A percentile compares a stretch with the other conserved stretches of the same genome.
Conservation (phyloP, 805 yeast genomes). For the Zygosaccharomyces bisporus region DNA sequence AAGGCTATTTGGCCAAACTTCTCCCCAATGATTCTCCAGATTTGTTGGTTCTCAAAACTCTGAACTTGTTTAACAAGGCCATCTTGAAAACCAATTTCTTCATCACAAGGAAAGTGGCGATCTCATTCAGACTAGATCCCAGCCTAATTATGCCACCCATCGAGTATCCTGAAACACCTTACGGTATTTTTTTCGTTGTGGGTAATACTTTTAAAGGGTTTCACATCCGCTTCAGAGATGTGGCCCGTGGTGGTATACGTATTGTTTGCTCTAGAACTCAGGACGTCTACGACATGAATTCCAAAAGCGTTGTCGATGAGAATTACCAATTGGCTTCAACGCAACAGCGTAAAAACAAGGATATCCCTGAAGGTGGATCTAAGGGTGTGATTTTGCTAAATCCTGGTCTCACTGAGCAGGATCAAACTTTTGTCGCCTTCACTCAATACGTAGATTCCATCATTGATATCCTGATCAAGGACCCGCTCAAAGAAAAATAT, state of each 20-base stretch:
- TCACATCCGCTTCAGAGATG: conserved; percentile 94
- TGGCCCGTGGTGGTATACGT: conserved; percentile 97
- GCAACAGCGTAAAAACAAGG: conserved; percentile 95
- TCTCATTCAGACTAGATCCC: conserved; percentile 88
- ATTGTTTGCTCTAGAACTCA: conserved; percentile 81
- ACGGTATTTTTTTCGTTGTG: conserved; percentile 90
- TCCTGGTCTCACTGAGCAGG: conserved; percentile 65
- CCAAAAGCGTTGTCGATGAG: conserved; percentile 89
- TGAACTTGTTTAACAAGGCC: conserved; percentile 78
- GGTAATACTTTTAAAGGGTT: conserved; percentile 97
- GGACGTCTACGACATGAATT: conserved; percentile 82
- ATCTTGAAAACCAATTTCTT: conserved; percentile 92
- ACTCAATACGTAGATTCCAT: conserved; percentile 90
- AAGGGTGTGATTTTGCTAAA: conserved; percentile 92
- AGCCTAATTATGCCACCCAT: conserved; percentile 66
- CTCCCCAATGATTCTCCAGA: conserved; percentile 77
- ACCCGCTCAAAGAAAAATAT: conserved; percentile 75
- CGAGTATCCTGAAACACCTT: conserved; percentile 92
- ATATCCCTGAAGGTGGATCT: conserved; percentile 98
- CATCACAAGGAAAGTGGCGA: conserved; percentile 89
- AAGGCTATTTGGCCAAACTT: conserved; percentile 57
- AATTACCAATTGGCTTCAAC: conserved; percentile 94
- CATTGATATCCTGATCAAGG: conserved; percentile 76
- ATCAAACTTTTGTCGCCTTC: conserved; percentile 77
- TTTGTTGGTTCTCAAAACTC: conserved; percentile 72